Base-by-base conservation (phyloP, 352 stramenopile species). In the Globisporangium ultimum region DNA sequence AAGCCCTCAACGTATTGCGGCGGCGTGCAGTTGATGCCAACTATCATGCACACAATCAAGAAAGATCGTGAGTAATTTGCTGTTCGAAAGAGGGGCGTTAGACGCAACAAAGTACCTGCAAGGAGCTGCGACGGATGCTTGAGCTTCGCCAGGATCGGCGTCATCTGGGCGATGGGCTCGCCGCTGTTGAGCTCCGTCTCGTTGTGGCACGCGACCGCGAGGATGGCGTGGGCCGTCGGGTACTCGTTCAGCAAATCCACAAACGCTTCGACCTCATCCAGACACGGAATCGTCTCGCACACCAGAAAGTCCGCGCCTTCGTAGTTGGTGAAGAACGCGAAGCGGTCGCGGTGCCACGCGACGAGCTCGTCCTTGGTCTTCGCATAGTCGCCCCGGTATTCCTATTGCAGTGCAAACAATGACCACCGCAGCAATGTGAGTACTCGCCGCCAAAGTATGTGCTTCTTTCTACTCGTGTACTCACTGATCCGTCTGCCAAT, bases 11-110 rank as follows among this genome's bases (percentile, higher is more conserved):
- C 81, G 58, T 87, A 76, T 53, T 82, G 71, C 22, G 88, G 88
- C 18, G 83, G 70, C 10, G 81, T 91, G 70, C 88, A 97, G 68
- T 97, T 97, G 48, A 96, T 78, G 6, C 88, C 88, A 45, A 95
- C 73, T 22, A 38, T 22, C 20, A 12, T 14, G 14, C 9, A 17
- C 22, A 60, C n/a, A 58, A 41, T 17, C 5, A 20, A 45, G 10
- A 40, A 14, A 10, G 13, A 20, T 8, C 15, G n/a, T 45, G 2
- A n/a, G 17, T 28, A 13, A 43, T 6, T 43, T 10, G 38, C 38
- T 17, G 38, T 17, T 17, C 3, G 10, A 10, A 43, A 28, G 24
- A 28, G 24, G 24, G 24, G 5, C 24, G 24, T 28, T 6, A 28
- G n/a, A 5, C 11, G 49, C 17, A 43, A 15, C 17, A 45, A 17